A percentile compares a stretch with the other conserved stretches of the same genome.
Conservation (phyloP, 2,329 filamentous ascomycete genomes). For the Phyllosticta paracitricarpa region DNA sequence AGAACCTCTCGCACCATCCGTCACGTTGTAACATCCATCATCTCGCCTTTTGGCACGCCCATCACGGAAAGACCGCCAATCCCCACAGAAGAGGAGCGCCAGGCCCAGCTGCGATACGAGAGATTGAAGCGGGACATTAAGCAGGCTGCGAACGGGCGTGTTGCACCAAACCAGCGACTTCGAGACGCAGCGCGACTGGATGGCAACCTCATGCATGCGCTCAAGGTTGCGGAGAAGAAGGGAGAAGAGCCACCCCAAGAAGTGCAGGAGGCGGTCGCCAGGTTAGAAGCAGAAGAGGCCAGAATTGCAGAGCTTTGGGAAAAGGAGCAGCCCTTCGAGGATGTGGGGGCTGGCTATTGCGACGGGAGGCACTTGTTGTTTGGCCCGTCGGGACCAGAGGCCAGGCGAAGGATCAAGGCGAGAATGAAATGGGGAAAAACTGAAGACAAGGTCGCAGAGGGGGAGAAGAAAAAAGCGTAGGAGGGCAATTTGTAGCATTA, state of each 20-base stretch:
- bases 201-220: constrained; percentile 12
- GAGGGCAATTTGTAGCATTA: background rate
- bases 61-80: constrained; percentile 56
- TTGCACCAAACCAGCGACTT: constrained; percentile 20
- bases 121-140: constrained; percentile 49
- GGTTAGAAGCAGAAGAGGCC: background rate
- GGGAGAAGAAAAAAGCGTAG: background rate
- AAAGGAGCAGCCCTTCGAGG: background rate
- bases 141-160: constrained; percentile 28
- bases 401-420: background rate
- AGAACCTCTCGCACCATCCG: constrained; percentile 56
- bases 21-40: constrained; percentile 65
- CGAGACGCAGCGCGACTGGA: constrained; percentile 20
- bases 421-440: background rate
- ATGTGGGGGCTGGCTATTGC: background rate
- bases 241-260: background rate
- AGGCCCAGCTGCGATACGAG: constrained; percentile 45
- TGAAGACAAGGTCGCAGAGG: background rate
- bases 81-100: constrained; percentile 53
- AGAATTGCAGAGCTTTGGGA: background rate
- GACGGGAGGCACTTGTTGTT: background rate
- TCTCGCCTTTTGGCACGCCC: constrained; percentile 58
- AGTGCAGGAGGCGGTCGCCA: background rate
- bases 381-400: background rate
- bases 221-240: background rate